Conservation (phyloP, 495 filamentous ascomycete species). For the Neurospora sp. region DNA sequence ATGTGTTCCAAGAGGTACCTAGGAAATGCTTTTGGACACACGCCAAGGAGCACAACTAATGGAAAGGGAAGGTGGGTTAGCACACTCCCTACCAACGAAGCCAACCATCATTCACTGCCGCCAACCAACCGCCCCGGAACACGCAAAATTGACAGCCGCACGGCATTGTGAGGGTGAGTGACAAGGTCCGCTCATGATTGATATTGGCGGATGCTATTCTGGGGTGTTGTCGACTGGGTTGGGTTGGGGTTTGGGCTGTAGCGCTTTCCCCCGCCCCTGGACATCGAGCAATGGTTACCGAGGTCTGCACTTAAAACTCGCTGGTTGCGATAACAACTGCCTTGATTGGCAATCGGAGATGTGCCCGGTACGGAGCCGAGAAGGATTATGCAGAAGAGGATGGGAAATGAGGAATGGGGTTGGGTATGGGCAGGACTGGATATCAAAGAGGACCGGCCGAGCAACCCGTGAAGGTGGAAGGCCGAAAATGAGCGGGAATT, state of each 20-base stretch:
- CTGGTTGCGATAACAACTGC: neutral
- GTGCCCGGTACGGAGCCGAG: neutral
- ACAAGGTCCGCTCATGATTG: neutral
- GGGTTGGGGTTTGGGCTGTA: neutral
- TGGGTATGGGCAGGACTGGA: neutral
- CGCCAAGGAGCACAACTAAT: neutral
- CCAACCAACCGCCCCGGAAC: neutral
- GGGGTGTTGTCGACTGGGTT: neutral
- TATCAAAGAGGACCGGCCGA: neutral
- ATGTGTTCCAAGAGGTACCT: neutral
- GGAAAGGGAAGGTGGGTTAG: neutral
- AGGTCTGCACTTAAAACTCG: neutral
- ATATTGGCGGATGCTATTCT: neutral
- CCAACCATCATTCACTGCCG: neutral
- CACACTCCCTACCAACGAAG: neutral
- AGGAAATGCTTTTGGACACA: neutral
- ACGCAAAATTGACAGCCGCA: neutral
- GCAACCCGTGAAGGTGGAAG: neutral
- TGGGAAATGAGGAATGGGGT: neutral
- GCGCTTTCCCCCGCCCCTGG: neutral
- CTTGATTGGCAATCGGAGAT: neutral
- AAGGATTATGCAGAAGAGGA: neutral
- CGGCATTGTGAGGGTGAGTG: neutral
- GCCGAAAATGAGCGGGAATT: neutral
- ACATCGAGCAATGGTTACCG: neutral